Base-by-base conservation (phyloP, 805 yeast species). In the Zygosaccharomyces kombuchaensis region DNA sequence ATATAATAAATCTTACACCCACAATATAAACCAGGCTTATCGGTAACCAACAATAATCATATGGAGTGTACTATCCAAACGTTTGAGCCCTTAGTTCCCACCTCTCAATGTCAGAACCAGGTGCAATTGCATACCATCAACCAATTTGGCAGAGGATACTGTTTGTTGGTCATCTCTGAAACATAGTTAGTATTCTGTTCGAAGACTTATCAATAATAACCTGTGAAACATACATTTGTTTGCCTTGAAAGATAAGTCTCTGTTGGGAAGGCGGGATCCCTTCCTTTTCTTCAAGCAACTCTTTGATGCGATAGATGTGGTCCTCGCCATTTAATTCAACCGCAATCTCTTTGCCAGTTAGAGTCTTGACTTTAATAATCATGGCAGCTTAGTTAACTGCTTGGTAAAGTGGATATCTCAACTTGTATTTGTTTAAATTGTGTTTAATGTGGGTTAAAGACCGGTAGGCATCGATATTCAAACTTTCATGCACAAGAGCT, bases 241-340 rank as follows among this genome's bases (percentile, higher is more conserved):
- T 86, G 16, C 99, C 99, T 45, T 85, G 82, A 68, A 78, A 88
- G 58, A 91, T 83, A 54, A 91, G 79, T 55, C 96, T 79, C 68
- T 93, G 99, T 69, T 91, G 99, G 25, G 86, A 81, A 9, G 98
- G 97, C 2, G 98, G 96, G 45, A 91, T 91, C 1, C 98, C 99
- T 65, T 91, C 98, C 58, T 87, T 87, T 61, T 91, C 96, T 65
- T 93, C 98, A 71, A 91, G 80, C 62, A 84, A 78, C 63, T 91
- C 97, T 67, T 91, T 91, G 67, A 91, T 81, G 40, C 84, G 78
- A 50, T 80, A 76, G 47, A 87, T 75, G 52, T 63, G 63, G 46
- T 67, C 72, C 4, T 54, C 50, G 14, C 62, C 59, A 9, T 62
- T 63, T 13, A 69, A 58, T 36, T 63, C 66, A 6, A 67, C 58